A percentile compares a stretch with the other conserved stretches of the same genome.
These are phyloP conservation scores for Apophysomyces variabilis DNA, from an alignment of 371 early-diverging fungal genomes.

Conservation along the genomic window DNA sequence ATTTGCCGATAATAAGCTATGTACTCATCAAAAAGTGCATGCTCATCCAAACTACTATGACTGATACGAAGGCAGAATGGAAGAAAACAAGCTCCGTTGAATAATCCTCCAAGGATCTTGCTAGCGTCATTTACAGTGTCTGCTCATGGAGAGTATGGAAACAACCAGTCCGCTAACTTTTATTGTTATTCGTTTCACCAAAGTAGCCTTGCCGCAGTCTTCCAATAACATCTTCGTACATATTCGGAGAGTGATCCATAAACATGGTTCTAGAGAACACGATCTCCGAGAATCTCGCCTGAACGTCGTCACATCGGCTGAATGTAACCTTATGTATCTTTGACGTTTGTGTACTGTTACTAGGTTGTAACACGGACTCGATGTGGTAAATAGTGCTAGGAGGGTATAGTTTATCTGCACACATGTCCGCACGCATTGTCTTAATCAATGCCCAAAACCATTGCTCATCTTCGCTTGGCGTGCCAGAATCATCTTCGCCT, in stretches of 20 bases:
- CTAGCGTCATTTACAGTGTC: too few species aligned
- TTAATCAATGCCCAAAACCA: conserved; percentile 86
- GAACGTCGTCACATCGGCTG: conserved; percentile 69
- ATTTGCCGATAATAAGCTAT: too few species aligned
- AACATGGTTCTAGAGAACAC: conserved; percentile 75
- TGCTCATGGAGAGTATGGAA: too few species aligned
- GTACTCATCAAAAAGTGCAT: too few species aligned
- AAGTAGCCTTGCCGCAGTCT: conserved; percentile 35
- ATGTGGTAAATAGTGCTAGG: conserved; percentile 73
- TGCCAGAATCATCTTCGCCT: conserved; percentile 21
- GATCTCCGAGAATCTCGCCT: conserved; percentile 70
- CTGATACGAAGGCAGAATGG: too few species aligned
- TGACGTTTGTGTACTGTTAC: conserved; percentile 29
- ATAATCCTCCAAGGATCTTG: too few species aligned
- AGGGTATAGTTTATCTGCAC: conserved; percentile 80
- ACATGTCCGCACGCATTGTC: conserved; percentile 82
- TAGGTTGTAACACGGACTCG: conserved; percentile 51
- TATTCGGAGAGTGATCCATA: conserved; percentile 71
- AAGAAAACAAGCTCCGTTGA: too few species aligned
- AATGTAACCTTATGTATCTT: conserved; percentile 51
- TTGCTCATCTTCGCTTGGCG: conserved; percentile 57
- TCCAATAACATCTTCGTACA: conserved; percentile 61
- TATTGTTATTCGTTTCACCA: conserved; percentile 17
- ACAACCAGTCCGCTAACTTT: background rate
- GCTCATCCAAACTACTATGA: too few species aligned